Evolutionary conservation across 345 rosid species (phyloP).

Genomic region (Salix exigua): DNA sequence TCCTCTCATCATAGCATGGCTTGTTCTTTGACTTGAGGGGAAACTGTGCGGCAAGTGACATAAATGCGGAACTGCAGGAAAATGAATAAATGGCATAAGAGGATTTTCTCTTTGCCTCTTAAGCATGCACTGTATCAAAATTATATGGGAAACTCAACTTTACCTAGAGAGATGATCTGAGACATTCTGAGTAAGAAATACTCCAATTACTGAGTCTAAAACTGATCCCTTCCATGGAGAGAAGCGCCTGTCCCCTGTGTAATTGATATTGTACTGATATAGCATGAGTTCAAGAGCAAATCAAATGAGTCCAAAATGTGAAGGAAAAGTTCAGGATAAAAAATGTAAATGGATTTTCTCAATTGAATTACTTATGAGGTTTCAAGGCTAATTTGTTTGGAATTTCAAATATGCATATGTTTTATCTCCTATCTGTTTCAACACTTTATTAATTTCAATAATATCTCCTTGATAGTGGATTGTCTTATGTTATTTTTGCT

Average conservation of each 20-base stretch:
- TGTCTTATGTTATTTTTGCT: not conserved
- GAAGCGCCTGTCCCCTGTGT: slow-evolving; percentile 30
- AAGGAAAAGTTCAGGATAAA: not conserved
- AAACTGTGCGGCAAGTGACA: slow-evolving; percentile 28
- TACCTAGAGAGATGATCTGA: slow-evolving; percentile 38
- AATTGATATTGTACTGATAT: slow-evolving; percentile 13
- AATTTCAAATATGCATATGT: not conserved
- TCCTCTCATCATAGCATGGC: slow-evolving; percentile 33
- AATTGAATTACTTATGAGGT: not conserved
- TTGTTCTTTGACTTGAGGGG: slow-evolving; percentile 28
- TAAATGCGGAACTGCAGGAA: slow-evolving; percentile 30
- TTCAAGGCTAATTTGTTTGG: not conserved
- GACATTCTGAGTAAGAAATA: slow-evolving; percentile 34
- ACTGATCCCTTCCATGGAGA: slow-evolving; percentile 36
- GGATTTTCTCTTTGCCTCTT: slow-evolving; percentile 1
- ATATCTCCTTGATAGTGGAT: not conserved
- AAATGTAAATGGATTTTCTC: not conserved
- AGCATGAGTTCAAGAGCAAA: slow-evolving; percentile 11
- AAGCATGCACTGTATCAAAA: slow-evolving; percentile 5
- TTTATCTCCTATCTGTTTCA: not conserved
- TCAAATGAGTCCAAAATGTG: not conserved
- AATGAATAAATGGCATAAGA: slow-evolving; percentile 14
- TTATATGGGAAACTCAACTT: slow-evolving; percentile 15
- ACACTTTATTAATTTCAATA: not conserved
- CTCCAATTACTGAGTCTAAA: slow-evolving; percentile 31